A percentile compares a stretch with the other conserved stretches of the same genome.
These are phyloP conservation scores for Polychaeton citri DNA, from an alignment of 2,329 filamentous ascomycete genomes.

Conservation along the genomic window DNA sequence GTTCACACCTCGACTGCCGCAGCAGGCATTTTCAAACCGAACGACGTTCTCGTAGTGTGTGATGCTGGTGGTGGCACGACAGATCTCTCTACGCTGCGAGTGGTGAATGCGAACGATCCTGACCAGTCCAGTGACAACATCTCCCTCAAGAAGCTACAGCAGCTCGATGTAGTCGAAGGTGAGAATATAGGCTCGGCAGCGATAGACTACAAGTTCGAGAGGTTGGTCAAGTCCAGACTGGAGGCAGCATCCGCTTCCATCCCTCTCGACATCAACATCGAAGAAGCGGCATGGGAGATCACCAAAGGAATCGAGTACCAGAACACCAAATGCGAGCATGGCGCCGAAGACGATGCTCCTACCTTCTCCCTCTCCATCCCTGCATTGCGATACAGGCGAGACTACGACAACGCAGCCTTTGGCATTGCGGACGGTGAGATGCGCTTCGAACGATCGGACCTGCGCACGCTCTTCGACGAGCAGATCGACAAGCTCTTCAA, in stretches of 20 bases:
- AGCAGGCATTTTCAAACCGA: too few species aligned
- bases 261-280: slow-evolving; percentile 1
- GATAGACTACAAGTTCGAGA: slow-evolving; percentile 4
- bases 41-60: too few species aligned
- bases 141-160: slow-evolving; percentile 1
- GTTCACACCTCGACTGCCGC: too few species aligned
- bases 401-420: slow-evolving; percentile 25
- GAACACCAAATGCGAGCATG: slow-evolving; percentile 18
- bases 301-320: slow-evolving; percentile 6
- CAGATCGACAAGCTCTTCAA: slow-evolving; percentile 29
- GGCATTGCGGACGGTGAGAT: slow-evolving; percentile 25
- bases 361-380: slow-evolving; percentile 32
- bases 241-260: slow-evolving; percentile 1
- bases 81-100: too few species aligned
- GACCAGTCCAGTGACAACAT: too few species aligned
- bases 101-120: too few species aligned
- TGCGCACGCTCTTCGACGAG: slow-evolving; percentile 31
- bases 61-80: too few species aligned
- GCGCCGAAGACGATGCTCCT: slow-evolving; percentile 28
- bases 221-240: slow-evolving; percentile 1
- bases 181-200: slow-evolving; percentile 4
- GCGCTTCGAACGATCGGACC: slow-evolving; percentile 24
- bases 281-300: slow-evolving; percentile 4
- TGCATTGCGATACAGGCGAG: slow-evolving; percentile 29
- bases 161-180: slow-evolving; percentile 4